phyloP scores from a whole-genome alignment of 805 yeast genomes.

The Metschnikowia lochheadii region DNA sequence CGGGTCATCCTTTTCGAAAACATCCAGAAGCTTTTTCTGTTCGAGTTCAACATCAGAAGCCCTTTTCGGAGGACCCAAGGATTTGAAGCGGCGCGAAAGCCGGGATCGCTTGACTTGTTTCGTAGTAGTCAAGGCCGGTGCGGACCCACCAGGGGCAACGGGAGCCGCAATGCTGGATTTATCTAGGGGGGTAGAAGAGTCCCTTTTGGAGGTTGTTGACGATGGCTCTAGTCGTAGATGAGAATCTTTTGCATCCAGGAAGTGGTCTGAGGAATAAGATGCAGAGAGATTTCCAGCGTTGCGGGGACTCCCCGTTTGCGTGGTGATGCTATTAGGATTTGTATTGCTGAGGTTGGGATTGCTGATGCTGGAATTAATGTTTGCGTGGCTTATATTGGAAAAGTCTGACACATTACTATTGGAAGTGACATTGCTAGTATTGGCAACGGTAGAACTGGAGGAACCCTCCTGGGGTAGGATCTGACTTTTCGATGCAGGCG shows the following conservation, averaged over 20 bases:
- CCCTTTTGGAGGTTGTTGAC: neutral
- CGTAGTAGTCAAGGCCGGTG: neutral
- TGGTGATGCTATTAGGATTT: neutral
- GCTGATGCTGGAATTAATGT: slow-evolving; percentile 6
- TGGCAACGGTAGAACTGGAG: neutral
- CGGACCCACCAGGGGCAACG: slow-evolving; percentile 2
- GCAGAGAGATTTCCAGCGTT: neutral
- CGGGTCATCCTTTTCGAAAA: neutral
- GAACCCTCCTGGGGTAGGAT: slow-evolving; percentile 1
- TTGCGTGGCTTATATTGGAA: slow-evolving; percentile 1
- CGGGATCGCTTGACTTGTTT: slow-evolving; percentile 20
- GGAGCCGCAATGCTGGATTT: neutral
- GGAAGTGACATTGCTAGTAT: slow-evolving; percentile 1
- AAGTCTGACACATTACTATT: neutral
- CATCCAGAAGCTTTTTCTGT: neutral
- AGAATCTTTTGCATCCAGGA: neutral
- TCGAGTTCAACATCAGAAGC: slow-evolving; percentile 22
- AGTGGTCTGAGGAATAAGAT: neutral
- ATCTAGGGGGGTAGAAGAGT: neutral
- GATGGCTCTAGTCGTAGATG: neutral
- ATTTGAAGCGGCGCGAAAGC: slow-evolving; percentile 32
- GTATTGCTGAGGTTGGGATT: neutral
- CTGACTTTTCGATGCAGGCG: slow-evolving; percentile 2
- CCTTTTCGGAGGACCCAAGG: slow-evolving; percentile 50
- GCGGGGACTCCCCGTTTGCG: slow-evolving; percentile 1